A percentile compares a stretch with the other conserved stretches of the same genome.
These are phyloP conservation scores for Astragalus glycyphyllos DNA, from an alignment of 306 rosid species.

Conservation along the genomic window DNA sequence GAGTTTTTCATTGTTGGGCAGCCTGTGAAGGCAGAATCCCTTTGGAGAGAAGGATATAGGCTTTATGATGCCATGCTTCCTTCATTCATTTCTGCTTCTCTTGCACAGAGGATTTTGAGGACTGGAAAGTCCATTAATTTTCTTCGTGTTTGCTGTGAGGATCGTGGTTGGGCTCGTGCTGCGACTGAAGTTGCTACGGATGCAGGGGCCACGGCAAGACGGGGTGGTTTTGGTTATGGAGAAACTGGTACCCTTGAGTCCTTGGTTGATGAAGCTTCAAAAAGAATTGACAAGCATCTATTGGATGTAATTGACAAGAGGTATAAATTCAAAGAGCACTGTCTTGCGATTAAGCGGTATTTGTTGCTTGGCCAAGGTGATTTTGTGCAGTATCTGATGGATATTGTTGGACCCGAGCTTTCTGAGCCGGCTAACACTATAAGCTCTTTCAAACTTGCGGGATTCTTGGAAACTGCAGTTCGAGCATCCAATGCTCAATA, in stretches of 20 bases:
- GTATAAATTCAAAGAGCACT: conserved; percentile 92
- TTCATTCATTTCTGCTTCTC: conserved; percentile 84
- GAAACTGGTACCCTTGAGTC: conserved; percentile 94
- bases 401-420: conserved; percentile 94
- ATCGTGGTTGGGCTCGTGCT: conserved; percentile 88
- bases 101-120: conserved; percentile 89
- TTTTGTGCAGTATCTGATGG: conserved; percentile 96
- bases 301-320: conserved; percentile 81
- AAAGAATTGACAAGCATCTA: conserved; percentile 89
- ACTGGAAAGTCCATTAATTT: conserved; percentile 97
- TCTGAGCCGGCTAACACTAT: conserved; percentile 94
- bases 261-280: conserved; percentile 88
- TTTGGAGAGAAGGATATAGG: conserved; percentile 95
- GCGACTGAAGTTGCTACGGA: conserved; percentile 83
- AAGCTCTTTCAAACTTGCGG: conserved; percentile 91
- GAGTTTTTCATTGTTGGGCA: conserved; percentile 91
- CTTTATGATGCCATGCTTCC: conserved; percentile 95
- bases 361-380: conserved; percentile 95
- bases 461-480: conserved; percentile 88
- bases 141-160: conserved; percentile 96
- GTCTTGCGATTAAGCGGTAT: conserved; percentile 94
- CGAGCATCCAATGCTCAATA: conserved; percentile 96
- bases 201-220: conserved; percentile 71
- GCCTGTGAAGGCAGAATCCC: conserved; percentile 95
- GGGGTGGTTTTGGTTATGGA: conserved; percentile 91